Evolutionary conservation across 176 grass and related monocot species (phyloP).

Genomic region (Cocos nucifera): DNA sequence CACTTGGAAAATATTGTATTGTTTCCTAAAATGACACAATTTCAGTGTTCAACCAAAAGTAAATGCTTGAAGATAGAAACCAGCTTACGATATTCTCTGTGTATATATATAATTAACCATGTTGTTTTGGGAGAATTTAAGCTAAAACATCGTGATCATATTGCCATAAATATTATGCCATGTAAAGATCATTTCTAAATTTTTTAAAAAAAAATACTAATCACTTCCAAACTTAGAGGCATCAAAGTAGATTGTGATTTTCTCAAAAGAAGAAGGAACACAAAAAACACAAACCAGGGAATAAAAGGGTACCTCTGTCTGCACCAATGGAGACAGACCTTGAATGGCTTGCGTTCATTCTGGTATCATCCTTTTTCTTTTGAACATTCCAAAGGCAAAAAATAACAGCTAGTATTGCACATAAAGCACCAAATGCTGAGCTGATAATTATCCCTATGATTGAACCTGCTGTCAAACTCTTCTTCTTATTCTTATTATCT

Average conservation of each 20-base stretch:
- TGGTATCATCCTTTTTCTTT: conserved; percentile 54
- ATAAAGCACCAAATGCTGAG: conserved; percentile 44
- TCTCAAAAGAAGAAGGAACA: background rate
- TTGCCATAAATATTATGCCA: too few species aligned
- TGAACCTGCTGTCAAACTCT: conserved; percentile 42
- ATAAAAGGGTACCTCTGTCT: conserved; percentile 56
- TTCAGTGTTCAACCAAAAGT: background rate
- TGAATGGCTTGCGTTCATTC: conserved; percentile 53
- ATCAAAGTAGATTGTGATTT: too few species aligned
- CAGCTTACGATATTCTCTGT: too few species aligned
- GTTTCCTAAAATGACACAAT: too few species aligned
- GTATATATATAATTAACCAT: too few species aligned
- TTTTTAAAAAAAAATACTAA: too few species aligned
- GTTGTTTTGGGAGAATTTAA: too few species aligned
- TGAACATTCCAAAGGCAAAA: conserved; percentile 37
- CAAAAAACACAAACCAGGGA: background rate
- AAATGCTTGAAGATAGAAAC: background rate
- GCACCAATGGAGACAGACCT: conserved; percentile 38
- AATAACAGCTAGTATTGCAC: conserved; percentile 36
- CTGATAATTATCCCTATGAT: conserved; percentile 59
- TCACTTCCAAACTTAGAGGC: too few species aligned
- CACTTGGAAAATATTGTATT: too few species aligned
- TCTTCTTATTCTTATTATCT: conserved; percentile 39
- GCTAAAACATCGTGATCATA: too few species aligned
- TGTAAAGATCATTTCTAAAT: too few species aligned